Evolutionary conservation across 306 rosid genomes (phyloP).

Genomic region (Calophaca sinica): DNA sequence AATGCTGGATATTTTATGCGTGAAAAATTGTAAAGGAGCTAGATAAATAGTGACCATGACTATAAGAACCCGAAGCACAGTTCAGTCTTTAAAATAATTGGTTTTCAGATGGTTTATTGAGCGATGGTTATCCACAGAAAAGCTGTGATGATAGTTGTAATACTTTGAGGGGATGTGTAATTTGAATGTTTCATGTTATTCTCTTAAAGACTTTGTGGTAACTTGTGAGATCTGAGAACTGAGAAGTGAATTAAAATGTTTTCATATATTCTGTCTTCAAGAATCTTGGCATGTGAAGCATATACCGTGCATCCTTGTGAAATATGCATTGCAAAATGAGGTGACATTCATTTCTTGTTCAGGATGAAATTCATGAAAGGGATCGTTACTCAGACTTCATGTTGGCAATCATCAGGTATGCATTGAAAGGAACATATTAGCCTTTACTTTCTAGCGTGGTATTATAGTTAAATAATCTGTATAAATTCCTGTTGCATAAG

Average conservation of each 20-base stretch:
- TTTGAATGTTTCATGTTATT: not conserved
- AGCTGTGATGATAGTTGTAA: not conserved
- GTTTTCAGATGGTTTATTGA: constrained; percentile 11
- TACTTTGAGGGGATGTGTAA: not conserved
- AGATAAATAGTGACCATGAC: not conserved
- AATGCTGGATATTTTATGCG: not conserved
- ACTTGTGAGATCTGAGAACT: constrained; percentile 7
- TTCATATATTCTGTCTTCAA: not conserved
- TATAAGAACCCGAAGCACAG: not conserved
- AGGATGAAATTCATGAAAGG: constrained; percentile 99
- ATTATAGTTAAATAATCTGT: constrained; percentile 36
- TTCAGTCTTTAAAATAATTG: not conserved
- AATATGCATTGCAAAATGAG: constrained; percentile 27
- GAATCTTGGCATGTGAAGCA: constrained; percentile 36
- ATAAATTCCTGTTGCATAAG: constrained; percentile 21
- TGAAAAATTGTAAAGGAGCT: not conserved
- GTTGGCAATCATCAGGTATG: constrained; percentile 86
- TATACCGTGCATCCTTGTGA: constrained; percentile 30
- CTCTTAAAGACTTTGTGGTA: not conserved
- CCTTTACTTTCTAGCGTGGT: constrained; percentile 32
- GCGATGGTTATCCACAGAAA: not conserved
- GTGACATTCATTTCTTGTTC: constrained; percentile 47
- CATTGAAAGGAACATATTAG: constrained; percentile 11
- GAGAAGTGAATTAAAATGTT: not conserved
- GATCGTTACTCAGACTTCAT: constrained; percentile 89